phyloP scores from a whole-genome alignment of 2,329 filamentous ascomycete genomes.

The Colletotrichum orchidophilum region DNA sequence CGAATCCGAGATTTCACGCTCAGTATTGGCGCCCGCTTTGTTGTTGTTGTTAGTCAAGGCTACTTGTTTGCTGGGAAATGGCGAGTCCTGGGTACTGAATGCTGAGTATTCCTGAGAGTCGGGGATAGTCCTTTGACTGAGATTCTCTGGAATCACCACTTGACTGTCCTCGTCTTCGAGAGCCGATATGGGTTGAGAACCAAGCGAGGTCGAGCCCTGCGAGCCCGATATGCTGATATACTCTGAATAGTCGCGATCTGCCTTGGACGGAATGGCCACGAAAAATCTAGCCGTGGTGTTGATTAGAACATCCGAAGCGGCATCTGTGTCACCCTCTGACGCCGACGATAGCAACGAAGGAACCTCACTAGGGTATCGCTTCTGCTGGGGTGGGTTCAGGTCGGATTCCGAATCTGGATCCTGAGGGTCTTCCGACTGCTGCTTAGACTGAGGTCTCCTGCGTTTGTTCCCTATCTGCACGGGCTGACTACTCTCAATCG shows the following conservation, averaged over 20 bases:
- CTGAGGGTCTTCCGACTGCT: not conserved
- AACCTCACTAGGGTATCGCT: slow-evolving; percentile 15
- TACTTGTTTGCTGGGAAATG: not conserved
- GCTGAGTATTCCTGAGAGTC: slow-evolving; percentile 51
- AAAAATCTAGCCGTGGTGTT: slow-evolving; percentile 12
- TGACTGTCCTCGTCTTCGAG: slow-evolving; percentile 47
- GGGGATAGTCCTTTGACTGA: slow-evolving; percentile 51
- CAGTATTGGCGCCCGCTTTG: not conserved
- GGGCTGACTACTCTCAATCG: slow-evolving; percentile 25
- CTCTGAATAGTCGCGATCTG: slow-evolving; percentile 46
- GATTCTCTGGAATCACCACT: slow-evolving; percentile 41
- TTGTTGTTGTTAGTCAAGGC: not conserved
- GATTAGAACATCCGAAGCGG: slow-evolving; percentile 24
- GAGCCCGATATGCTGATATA: slow-evolving; percentile 46
- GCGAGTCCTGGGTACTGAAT: slow-evolving; percentile 13
- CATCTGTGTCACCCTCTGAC: slow-evolving; percentile 28
- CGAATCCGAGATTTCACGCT: slow-evolving; percentile 28
- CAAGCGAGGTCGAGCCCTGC: slow-evolving; percentile 40
- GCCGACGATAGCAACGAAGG: slow-evolving; percentile 18
- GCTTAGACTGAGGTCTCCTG: slow-evolving; percentile 1
- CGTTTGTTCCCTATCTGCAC: slow-evolving; percentile 15
- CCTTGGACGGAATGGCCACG: slow-evolving; percentile 43
- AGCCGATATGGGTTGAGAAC: slow-evolving; percentile 45
- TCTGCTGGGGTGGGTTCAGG: not conserved
- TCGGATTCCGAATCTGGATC: slow-evolving; percentile 4